Conservation (phyloP, 106 monocot genomes). For the Apostasia ramifera region DNA sequence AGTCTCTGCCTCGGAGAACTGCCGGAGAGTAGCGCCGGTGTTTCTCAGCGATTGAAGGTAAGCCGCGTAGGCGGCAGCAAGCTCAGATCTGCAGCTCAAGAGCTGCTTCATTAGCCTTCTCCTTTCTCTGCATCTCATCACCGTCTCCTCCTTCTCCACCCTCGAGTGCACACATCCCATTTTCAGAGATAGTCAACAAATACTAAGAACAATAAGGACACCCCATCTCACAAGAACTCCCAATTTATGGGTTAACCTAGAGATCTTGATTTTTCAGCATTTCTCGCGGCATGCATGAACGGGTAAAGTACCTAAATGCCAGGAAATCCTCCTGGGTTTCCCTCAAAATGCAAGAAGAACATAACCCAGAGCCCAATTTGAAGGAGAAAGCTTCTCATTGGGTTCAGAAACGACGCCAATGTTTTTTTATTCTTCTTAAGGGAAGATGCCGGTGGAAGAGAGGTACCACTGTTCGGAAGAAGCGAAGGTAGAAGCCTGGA, state of each 20-base stretch:
- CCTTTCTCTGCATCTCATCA: constrained; percentile 64
- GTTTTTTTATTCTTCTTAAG: neutral
- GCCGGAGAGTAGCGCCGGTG: constrained; percentile 68
- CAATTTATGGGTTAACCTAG: no score
- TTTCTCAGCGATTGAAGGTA: constrained; percentile 63
- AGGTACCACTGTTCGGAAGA: neutral
- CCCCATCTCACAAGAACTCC: no score
- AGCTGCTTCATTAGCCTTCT: constrained; percentile 67
- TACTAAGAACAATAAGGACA: no score
- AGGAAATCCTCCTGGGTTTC: no score
- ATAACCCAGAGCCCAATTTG: neutral
- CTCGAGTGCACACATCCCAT: constrained; percentile 77
- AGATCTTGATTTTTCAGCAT: no score
- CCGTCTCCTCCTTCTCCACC: constrained; percentile 61
- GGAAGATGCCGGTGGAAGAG: neutral
- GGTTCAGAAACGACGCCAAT: neutral
- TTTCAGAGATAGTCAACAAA: neutral
- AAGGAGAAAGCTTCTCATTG: neutral
- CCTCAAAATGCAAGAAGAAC: no score
- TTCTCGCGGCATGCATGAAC: no score
- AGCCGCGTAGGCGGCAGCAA: constrained; percentile 44
- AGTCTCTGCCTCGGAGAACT: constrained; percentile 52
- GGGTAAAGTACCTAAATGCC: no score
- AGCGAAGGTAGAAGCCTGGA: neutral
- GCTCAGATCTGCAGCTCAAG: constrained; percentile 29